Evolutionary conservation across 345 rosid species (phyloP).

Genomic region (Psidium friedrichsthalianum): DNA sequence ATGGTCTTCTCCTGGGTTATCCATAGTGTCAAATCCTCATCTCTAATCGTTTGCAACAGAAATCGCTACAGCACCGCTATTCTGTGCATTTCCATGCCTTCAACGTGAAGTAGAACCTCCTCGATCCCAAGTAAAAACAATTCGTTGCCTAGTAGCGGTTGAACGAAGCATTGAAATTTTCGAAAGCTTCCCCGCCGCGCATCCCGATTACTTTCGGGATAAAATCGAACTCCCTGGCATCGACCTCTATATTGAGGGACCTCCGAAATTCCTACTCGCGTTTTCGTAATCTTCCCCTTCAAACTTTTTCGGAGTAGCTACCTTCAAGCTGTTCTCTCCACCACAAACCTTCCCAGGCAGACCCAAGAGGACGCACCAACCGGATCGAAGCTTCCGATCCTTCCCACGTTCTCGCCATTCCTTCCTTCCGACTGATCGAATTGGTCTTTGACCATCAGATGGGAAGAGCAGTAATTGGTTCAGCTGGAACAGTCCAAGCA

Average conservation of each 20-base stretch:
- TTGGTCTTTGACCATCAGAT: not conserved
- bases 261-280: slow-evolving; percentile 67
- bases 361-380: slow-evolving; percentile 31
- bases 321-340: slow-evolving; percentile 66
- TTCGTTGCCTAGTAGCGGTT: slow-evolving; percentile 28
- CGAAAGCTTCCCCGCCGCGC: slow-evolving; percentile 39
- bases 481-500: not conserved
- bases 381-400: slow-evolving; percentile 28
- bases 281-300: slow-evolving; percentile 45
- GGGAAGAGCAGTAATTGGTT: not conserved
- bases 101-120: slow-evolving; percentile 56
- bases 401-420: slow-evolving; percentile 30
- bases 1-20: slow-evolving; percentile 35
- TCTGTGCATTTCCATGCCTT: slow-evolving; percentile 70
- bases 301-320: slow-evolving; percentile 44
- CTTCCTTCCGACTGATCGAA: not conserved
- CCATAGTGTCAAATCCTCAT: slow-evolving; percentile 54
- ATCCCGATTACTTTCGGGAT: slow-evolving; percentile 36
- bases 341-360: slow-evolving; percentile 55
- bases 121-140: slow-evolving; percentile 55
- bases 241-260: slow-evolving; percentile 68
- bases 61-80: slow-evolving; percentile 51
- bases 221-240: slow-evolving; percentile 38
- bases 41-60: slow-evolving; percentile 38
- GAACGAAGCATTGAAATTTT: slow-evolving; percentile 28